These are phyloP conservation scores for Aspergillus unguis DNA, from an alignment of 2,329 filamentous ascomycete genomes.

Conservation along the genomic window DNA sequence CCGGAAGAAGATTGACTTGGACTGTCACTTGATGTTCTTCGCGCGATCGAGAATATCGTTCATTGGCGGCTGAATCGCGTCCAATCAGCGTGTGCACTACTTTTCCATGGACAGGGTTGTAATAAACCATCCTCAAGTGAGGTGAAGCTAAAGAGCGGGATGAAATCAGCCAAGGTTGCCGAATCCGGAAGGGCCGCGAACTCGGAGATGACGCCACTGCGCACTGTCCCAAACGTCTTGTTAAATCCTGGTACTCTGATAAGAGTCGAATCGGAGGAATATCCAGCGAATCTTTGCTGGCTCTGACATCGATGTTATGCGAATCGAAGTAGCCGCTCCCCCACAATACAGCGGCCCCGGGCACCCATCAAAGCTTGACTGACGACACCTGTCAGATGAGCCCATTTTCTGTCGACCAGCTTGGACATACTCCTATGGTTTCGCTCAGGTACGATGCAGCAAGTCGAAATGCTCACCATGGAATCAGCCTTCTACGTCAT, in stretches of 20 bases:
- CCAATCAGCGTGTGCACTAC: neutral
- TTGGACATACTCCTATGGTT: neutral
- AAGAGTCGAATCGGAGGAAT: neutral
- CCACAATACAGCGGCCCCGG: neutral
- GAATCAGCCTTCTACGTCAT: neutral
- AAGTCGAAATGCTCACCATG: neutral
- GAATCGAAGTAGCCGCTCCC: neutral
- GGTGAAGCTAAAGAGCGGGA: neutral
- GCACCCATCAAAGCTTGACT: slow-evolving; percentile 6
- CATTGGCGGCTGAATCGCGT: slow-evolving; percentile 1
- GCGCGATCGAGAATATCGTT: too few species aligned
- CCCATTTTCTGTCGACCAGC: slow-evolving; percentile 1
- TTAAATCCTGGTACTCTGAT: neutral
- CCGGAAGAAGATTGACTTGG: slow-evolving; percentile 2
- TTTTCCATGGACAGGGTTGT: slow-evolving; percentile 1
- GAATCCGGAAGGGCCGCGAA: neutral
- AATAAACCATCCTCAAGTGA: neutral
- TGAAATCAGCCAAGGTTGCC: slow-evolving; percentile 9
- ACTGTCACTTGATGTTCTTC: neutral
- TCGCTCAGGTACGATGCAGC: neutral
- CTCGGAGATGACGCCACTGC: slow-evolving; percentile 13
- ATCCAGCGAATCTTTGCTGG: neutral
- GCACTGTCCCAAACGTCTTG: neutral
- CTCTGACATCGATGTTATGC: neutral
- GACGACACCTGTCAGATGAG: slow-evolving; percentile 7